Evolutionary conservation across 306 rosid genomes (phyloP), one percentile per base, ranked within the genome.

Genomic region (Casuarina cunninghamiana): DNA sequence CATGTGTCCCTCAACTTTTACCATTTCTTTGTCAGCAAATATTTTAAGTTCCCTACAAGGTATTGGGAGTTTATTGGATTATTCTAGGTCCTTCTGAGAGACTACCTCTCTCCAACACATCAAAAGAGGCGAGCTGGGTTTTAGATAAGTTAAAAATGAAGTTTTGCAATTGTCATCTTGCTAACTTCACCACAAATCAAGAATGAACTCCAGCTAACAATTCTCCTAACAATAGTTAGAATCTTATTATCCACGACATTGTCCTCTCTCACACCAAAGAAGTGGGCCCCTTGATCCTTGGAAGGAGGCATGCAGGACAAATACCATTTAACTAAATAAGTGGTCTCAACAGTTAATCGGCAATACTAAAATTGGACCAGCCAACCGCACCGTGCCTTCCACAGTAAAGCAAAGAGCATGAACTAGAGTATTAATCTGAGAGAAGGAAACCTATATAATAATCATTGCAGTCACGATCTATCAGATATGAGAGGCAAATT

Each of bases 11-110:
- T 5, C 17, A 12, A 35, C 19, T 35, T 62, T 62, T 57, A 49
- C 38, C 46, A 51, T 73, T 60, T 51, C 15, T 41, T 16, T 72
- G 72, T 46, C 51, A 10, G 38, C 37, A 72, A 72, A 48, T 35
- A 49, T 72, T 16, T 37, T 16, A n/a, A 69, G 72, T 19, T 83
- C 32, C 32, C 32, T 26, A 26, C 32, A 26, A 26, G 32, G 32
- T 26, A 26, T 26, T 26, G 79, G 88, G 74, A 53, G 74, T 92
- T 82, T 96, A 91, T 2, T 90, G 93, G 92, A 96, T 92, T 70
- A 90, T 92, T 81, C 78, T 92, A 72, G 97, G 96, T 57, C 96
- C 87, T 79, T 90, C 97, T 1, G 97, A 92, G 66, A 82, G 97
- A 77, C 88, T 95, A 76, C 87, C 77, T 74, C 77, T 90, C 73